Conservation (phyloP, 441 rosid species). For the Iberis amara region DNA sequence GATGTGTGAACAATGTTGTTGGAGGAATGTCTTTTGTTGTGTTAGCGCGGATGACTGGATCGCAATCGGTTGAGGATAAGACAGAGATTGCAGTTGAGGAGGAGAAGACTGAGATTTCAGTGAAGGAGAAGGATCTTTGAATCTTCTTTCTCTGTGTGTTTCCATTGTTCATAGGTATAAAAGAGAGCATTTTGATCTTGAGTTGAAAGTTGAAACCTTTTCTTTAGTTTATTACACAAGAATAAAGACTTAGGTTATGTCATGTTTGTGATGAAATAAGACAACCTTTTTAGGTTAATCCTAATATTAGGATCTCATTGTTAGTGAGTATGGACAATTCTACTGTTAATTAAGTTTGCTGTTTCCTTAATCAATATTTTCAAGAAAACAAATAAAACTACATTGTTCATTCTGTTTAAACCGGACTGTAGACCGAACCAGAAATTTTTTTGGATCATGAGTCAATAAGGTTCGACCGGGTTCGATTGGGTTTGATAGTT, state of each 20-base stretch:
- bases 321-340: background rate
- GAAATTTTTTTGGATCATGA: too few relatives aligned
- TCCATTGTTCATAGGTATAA: slow-evolving; percentile 8
- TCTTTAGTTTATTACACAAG: slow-evolving; percentile 15
- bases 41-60: slow-evolving; percentile 67
- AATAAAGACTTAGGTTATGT: slow-evolving; percentile 14
- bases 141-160: slow-evolving; percentile 7
- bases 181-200: slow-evolving; percentile 17
- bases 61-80: slow-evolving; percentile 27
- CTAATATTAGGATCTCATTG: slow-evolving; percentile 8
- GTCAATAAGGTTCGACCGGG: too few relatives aligned
- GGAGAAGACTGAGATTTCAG: slow-evolving; percentile 10
- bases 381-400: too few relatives aligned
- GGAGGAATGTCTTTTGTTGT: slow-evolving; percentile 90
- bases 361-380: too few relatives aligned
- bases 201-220: slow-evolving; percentile 7
- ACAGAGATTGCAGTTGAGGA: slow-evolving; percentile 15
- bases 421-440: too few relatives aligned
- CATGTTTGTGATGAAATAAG: slow-evolving; percentile 19
- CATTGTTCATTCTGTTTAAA: too few relatives aligned
- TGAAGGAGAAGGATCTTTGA: slow-evolving; percentile 36
- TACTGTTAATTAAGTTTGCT: background rate
- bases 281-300: slow-evolving; percentile 18
- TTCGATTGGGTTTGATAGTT: too few relatives aligned
- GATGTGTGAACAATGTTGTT: slow-evolving; percentile 71